Conservation (phyloP, 1,139 yeast genomes). For the Pichia sp. region DNA sequence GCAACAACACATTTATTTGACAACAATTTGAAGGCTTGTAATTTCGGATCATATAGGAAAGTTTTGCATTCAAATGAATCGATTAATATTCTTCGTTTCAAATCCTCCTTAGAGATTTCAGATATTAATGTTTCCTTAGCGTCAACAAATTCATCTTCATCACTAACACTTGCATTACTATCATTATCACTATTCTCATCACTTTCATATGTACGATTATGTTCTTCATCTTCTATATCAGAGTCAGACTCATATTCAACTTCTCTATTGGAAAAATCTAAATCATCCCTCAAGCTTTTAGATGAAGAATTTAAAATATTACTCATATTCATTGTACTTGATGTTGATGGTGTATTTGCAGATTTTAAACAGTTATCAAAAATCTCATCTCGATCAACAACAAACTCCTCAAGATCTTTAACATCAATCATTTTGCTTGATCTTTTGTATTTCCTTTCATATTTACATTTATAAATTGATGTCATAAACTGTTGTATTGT, state of each 20-base stretch:
- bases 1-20: constrained; percentile 30
- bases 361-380: constrained; percentile 15
- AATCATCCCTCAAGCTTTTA: constrained; percentile 6
- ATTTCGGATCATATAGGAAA: constrained; percentile 44
- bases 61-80: constrained; percentile 16
- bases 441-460: constrained; percentile 63
- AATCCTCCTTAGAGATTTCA: background rate
- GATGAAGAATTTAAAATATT: constrained; percentile 4
- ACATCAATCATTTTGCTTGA: constrained; percentile 42
- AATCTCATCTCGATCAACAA: constrained; percentile 30
- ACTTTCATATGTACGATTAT: constrained; percentile 11
- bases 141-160: constrained; percentile 24
- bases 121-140: constrained; percentile 24
- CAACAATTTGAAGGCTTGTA: constrained; percentile 44
- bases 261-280: constrained; percentile 13
- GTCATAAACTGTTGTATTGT: constrained; percentile 61
- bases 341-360: constrained; percentile 4
- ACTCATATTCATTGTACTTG: constrained; percentile 6
- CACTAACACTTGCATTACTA: constrained; percentile 19
- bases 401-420: constrained; percentile 51
- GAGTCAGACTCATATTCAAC: constrained; percentile 9
- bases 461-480: constrained; percentile 61
- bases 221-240: background rate
- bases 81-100: constrained; percentile 5
- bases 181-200: constrained; percentile 16